These are phyloP conservation scores for Cryptosporidium viatorum DNA, from an alignment of 169 alveolate species.

Conservation along the genomic window DNA sequence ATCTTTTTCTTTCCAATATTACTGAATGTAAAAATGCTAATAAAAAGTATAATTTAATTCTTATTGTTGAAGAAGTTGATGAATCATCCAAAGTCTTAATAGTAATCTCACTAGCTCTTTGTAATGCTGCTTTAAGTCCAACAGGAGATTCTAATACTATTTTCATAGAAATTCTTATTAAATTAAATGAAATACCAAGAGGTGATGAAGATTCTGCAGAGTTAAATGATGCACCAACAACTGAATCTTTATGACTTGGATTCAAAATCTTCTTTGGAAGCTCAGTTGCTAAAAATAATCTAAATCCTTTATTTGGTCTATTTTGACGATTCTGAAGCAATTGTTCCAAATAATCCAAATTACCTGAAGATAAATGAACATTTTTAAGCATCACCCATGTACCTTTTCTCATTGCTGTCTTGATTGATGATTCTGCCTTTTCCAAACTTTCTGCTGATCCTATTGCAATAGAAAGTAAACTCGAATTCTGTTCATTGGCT, in stretches of 20 bases:
- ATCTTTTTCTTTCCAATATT: conserved; percentile 95
- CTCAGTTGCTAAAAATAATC: conserved; percentile 97
- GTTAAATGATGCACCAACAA: conserved; percentile 16
- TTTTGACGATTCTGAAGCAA: conserved; percentile 87
- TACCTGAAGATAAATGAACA: conserved; percentile 95
- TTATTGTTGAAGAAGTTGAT: conserved; percentile 7
- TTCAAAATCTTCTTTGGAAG: conserved; percentile 88
- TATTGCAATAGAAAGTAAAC: conserved; percentile 94
- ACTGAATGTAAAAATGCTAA: conserved; percentile 97
- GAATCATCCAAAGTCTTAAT: conserved; percentile 83
- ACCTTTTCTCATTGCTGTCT: conserved; percentile 93
- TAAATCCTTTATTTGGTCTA: conserved; percentile 88
- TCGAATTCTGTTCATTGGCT: conserved; percentile 89
- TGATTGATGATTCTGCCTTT: conserved; percentile 92
- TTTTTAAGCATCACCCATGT: conserved; percentile 97
- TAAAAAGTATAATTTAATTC: conserved; percentile 86
- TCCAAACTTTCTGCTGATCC: conserved; percentile 97
- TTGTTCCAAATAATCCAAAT: conserved; percentile 96
- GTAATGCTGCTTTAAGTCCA: conserved; percentile 94
- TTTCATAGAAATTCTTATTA: conserved; percentile 93
- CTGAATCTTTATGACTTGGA: conserved; percentile 11
- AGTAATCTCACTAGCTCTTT: conserved; percentile 85
- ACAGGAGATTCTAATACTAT: conserved; percentile 97
- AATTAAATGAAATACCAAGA: conserved; percentile 87
- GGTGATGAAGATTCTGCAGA: neutral